Base-by-base conservation (phyloP, 1,284 basidiomycete species). In the Coniferiporia weirii region DNA sequence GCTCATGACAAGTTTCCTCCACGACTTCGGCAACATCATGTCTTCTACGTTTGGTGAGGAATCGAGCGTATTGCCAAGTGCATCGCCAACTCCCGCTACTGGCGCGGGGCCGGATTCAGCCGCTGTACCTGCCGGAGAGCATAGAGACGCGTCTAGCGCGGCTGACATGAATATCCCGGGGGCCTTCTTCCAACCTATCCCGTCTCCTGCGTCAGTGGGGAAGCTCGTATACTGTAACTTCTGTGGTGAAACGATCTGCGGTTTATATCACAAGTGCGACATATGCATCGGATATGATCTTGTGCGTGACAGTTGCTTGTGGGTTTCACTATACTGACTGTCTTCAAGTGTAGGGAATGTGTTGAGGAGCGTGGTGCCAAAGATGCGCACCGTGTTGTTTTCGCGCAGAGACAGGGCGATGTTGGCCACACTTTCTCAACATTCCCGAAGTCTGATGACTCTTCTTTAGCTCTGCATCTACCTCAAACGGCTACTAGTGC, bases 1-100 rank as follows among this genome's bases (percentile, higher is more conserved):
- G 0, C 71, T 90, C 22, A 70, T 91, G 56, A 67, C 73, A 44
- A 75, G 73, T n/a, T 89, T 92, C 70, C 79, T 86, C 64, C 67
- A 69, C 15, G 81, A 89, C 62, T 71, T 90, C 32, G 78, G 84
- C 56, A 66, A 68, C 13, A 73, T 82, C 60, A 69, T 88, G 55
- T 69, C 68, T 34, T 73, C 70, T 56, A 75, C 77, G 1, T 79
- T 86, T 57, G 78, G 75, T 9, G 61, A 62, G 10, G 36, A 13
- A 13, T 48, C 27, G 40, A 45, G 40, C 13, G 20, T 40, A 48
- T 34, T 17, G n/a, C 34, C 47, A 15, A 50, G 60, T 34, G 56
- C 51, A 15, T 54, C 40, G 7, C 1, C 44, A 35, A 17, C 34
- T 47, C 19, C 48, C 5, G 5, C 27, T 27, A 5, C 5, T 27